Evolutionary conservation across 1,284 basidiomycete species (phyloP).

Genomic region (Neonothopanus nambi): DNA sequence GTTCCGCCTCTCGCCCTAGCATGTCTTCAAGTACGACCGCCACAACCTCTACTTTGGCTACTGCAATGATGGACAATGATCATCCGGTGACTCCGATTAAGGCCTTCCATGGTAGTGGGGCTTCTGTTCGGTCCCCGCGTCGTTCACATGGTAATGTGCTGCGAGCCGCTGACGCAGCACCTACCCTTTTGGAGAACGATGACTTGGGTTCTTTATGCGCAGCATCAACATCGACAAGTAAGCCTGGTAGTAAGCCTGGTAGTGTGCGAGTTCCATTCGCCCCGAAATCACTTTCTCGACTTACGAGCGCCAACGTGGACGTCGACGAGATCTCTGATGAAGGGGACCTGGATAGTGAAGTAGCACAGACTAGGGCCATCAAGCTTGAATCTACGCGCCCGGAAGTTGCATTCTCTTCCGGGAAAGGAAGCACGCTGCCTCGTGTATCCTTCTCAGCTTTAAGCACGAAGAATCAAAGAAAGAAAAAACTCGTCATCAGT

Average conservation of each 20-base stretch:
- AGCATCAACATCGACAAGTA: too few relatives aligned
- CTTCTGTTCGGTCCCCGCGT: conserved; percentile 45
- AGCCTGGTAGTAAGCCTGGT: too few relatives aligned
- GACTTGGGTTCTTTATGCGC: background rate
- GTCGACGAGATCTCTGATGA: background rate
- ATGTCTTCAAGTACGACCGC: conserved; percentile 52
- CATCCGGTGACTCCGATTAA: conserved; percentile 46
- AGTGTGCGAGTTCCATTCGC: conserved; percentile 13
- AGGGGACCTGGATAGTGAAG: background rate
- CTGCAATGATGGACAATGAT: conserved; percentile 38
- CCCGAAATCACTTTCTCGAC: conserved; percentile 15
- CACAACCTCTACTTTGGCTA: conserved; percentile 38
- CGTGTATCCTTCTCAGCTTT: conserved; percentile 50
- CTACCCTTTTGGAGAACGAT: background rate
- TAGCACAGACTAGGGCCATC: too few relatives aligned
- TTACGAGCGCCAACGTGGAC: background rate
- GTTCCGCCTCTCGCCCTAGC: conserved; percentile 60
- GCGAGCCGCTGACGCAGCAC: conserved; percentile 17
- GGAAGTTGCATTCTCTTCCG: conserved; percentile 38
- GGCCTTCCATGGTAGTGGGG: conserved; percentile 27
- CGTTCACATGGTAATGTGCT: conserved; percentile 37
- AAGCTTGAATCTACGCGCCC: conserved; percentile 15
- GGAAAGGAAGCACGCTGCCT: conserved; percentile 31
- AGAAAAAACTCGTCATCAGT: conserved; percentile 55
- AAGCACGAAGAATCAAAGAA: conserved; percentile 39